Conservation (phyloP, 345 rosid genomes). For the Trapa incisa region DNA sequence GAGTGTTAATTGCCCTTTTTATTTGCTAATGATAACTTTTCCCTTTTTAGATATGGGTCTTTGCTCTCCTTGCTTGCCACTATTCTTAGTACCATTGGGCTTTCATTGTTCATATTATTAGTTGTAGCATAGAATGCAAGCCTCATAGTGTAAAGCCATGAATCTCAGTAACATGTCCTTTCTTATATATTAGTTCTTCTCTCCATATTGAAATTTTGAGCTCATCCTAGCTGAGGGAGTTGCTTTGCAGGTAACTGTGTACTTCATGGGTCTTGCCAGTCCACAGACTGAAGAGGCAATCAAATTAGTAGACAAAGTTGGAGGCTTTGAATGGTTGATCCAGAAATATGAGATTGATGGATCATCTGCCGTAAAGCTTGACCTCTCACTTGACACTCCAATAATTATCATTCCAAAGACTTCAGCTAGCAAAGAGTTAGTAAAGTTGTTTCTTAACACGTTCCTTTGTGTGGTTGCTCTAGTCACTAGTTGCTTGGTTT, state of each 20-base stretch:
- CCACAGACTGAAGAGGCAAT: conserved; percentile 93
- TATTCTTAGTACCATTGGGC: not conserved
- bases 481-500: not conserved
- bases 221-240: conserved; percentile 8
- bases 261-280: conserved; percentile 91
- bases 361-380: conserved; percentile 81
- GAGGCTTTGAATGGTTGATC: conserved; percentile 94
- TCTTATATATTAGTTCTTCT: conserved; percentile 6
- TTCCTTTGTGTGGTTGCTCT: not conserved
- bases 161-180: not conserved
- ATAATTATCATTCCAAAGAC: conserved; percentile 77
- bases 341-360: conserved; percentile 96
- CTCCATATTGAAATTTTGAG: conserved; percentile 1
- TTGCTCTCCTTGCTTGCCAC: not conserved
- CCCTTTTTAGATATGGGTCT: not conserved
- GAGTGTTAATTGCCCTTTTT: conserved; percentile 3
- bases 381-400: conserved; percentile 90
- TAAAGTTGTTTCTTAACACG: conserved; percentile 4
- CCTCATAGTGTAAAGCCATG: not conserved
- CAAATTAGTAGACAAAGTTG: conserved; percentile 94
- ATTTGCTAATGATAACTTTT: conserved; percentile 7
- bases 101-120: no score
- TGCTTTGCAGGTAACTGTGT: conserved; percentile 59
- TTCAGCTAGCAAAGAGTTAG: conserved; percentile 85
- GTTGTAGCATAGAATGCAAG: not conserved